Evolutionary conservation across 176 grass and related monocot genomes (phyloP), one percentile per base, ranked within the genome.

Genomic region (Zea mays): DNA sequence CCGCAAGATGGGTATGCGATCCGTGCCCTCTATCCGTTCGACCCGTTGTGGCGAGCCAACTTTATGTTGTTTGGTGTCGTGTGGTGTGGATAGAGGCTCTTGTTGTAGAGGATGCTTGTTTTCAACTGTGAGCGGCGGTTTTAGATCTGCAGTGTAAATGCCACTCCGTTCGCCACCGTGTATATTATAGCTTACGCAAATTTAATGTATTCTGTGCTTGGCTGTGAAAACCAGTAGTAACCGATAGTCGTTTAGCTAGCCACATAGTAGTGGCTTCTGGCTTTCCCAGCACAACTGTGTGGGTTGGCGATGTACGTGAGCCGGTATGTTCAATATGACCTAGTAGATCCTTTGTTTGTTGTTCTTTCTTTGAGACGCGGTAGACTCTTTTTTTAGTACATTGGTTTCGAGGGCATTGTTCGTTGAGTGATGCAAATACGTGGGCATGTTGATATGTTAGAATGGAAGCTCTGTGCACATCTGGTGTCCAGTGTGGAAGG

Each of bases 1-100:
- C 83, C 96, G 96, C 37, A 99, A 96, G 85, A 96, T 99, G 96
- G 96, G 96, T 99, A 86, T 62, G 80, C 33, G 21, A 27, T 58
- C 11, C 20, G 50, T 54, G 16, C 45, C 27, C 45, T 43, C 49
- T 70, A 20, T 64, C 68, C 11, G 2, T 33, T 34, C 43, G 41
- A 50, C 12, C 10, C 16, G 3, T 7, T 63, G 21, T 55, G 4
- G 10, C 5, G 16, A 20, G 16, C 41, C 2, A 9, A 40, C 46
- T 10, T 33, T 65, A 40, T 55, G 10, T 16, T 67, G 48, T 56
- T 17, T 56, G 52, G 27, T 27, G 27, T 27, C 27, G 27, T 27
- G 27, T 27, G 27, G 17, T 56, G 52, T 56, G 52, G 17, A 56
- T 56, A 19, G 52, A 15, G 6, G 52, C 16, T 0, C 15, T 56